Conservation (phyloP, 345 rosid species). For the Pistacia integerrima region DNA sequence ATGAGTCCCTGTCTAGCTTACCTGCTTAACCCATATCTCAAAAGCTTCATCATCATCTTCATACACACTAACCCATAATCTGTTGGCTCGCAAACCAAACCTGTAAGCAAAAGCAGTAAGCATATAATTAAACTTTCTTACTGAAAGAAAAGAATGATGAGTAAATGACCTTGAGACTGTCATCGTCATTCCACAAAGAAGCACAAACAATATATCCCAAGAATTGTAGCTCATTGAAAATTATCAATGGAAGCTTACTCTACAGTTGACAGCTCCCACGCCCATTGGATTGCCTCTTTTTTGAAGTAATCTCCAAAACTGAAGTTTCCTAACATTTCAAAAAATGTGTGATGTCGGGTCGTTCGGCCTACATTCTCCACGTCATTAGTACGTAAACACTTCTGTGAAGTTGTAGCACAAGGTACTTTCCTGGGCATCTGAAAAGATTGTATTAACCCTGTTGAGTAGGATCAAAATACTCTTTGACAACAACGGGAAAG, state of each 20-base stretch:
- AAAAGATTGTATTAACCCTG: slow-evolving; percentile 7
- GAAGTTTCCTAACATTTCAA: slow-evolving; percentile 98
- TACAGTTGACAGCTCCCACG: slow-evolving; percentile 91
- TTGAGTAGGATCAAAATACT: slow-evolving; percentile 12
- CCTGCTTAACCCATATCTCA: slow-evolving; percentile 85
- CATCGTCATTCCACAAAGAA: background rate
- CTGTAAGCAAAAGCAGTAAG: slow-evolving; percentile 32
- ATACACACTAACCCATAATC: slow-evolving; percentile 83
- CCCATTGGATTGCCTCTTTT: slow-evolving; percentile 90
- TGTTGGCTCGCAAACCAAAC: slow-evolving; percentile 63
- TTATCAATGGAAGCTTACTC: slow-evolving; percentile 51
- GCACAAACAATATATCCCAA: background rate
- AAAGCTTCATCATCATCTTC: slow-evolving; percentile 91
- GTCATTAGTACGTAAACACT: slow-evolving; percentile 91
- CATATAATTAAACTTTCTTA: slow-evolving; percentile 1
- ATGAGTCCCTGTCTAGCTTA: slow-evolving; percentile 21
- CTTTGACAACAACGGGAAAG: background rate
- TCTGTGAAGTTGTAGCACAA: slow-evolving; percentile 85
- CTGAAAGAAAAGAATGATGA: background rate
- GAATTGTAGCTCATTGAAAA: slow-evolving; percentile 16
- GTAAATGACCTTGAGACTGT: background rate
- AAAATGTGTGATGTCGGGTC: slow-evolving; percentile 87
- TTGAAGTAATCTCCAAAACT: slow-evolving; percentile 97
- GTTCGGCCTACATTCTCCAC: slow-evolving; percentile 95
- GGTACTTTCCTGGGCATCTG: slow-evolving; percentile 86